Evolutionary conservation across 331 rosid genomes (phyloP).

Genomic region (Erythrophleum ivorense): DNA sequence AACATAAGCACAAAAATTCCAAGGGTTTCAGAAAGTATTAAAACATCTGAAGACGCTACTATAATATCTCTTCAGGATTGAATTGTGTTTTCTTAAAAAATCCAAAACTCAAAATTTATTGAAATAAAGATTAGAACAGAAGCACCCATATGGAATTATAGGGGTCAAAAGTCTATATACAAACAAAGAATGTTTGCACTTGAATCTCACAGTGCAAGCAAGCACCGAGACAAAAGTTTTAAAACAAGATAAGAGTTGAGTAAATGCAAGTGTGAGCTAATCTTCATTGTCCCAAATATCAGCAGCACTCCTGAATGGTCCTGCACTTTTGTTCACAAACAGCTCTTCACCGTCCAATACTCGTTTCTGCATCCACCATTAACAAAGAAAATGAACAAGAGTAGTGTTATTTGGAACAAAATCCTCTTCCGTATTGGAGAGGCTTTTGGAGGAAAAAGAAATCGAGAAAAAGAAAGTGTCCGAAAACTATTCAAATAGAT

Average conservation of each 20-base stretch:
- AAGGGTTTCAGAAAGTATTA: background rate
- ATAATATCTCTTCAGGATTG: background rate
- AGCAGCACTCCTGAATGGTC: slow-evolving; percentile 34
- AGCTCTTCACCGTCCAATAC: slow-evolving; percentile 51
- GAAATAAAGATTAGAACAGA: background rate
- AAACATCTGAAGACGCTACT: background rate
- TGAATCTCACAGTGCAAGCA: background rate
- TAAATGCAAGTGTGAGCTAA: background rate
- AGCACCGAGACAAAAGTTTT: background rate
- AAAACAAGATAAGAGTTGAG: background rate
- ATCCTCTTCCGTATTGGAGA: no score
- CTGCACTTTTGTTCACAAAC: slow-evolving; percentile 49
- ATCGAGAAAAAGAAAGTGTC: no score
- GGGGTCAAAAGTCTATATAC: background rate
- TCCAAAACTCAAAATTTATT: background rate
- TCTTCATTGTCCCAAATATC: slow-evolving; percentile 17
- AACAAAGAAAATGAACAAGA: no score
- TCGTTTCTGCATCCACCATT: slow-evolving; percentile 43
- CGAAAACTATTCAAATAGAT: no score
- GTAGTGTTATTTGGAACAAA: no score
- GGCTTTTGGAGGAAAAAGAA: no score
- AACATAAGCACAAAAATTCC: background rate
- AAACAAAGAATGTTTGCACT: background rate
- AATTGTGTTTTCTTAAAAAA: background rate
- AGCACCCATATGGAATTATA: background rate